Evolutionary conservation across 2,329 filamentous ascomycete species (phyloP).

Genomic region (Remersonia thermophila): DNA sequence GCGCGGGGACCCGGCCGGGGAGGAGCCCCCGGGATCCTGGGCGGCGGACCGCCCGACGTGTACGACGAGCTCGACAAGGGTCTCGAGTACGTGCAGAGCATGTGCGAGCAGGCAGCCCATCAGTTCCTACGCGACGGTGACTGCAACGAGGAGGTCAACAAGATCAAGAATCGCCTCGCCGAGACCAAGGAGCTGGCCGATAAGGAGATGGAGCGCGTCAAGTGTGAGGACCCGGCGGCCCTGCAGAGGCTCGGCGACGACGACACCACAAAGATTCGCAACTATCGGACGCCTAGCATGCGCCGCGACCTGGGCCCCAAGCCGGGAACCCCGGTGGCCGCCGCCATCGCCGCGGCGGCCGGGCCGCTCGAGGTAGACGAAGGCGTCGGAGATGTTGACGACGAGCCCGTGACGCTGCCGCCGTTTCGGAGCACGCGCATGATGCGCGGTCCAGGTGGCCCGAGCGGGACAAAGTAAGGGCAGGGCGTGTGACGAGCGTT

Average conservation of each 20-base stretch:
- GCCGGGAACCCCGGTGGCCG: not conserved
- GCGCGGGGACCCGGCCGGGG: slow-evolving; percentile 7
- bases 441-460: slow-evolving; percentile 8
- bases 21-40: slow-evolving; percentile 16
- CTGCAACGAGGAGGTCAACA: slow-evolving; percentile 63
- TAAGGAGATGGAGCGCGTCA: slow-evolving; percentile 44
- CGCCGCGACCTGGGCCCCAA: slow-evolving; percentile 29
- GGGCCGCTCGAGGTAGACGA: slow-evolving; percentile 29
- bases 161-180: slow-evolving; percentile 52
- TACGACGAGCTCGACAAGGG: slow-evolving; percentile 68
- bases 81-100: slow-evolving; percentile 65
- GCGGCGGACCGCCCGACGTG: slow-evolving; percentile 30
- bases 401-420: slow-evolving; percentile 23
- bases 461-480: too few relatives aligned
- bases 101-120: slow-evolving; percentile 79
- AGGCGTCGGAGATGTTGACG: slow-evolving; percentile 27
- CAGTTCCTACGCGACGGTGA: slow-evolving; percentile 82
- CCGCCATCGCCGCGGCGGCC: not conserved
- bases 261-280: slow-evolving; percentile 31
- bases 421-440: slow-evolving; percentile 31
- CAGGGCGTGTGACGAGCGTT: too few relatives aligned
- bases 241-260: slow-evolving; percentile 27
- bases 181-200: slow-evolving; percentile 50
- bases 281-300: slow-evolving; percentile 41
- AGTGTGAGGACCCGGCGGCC: slow-evolving; percentile 38